Conservation (phyloP, 2,329 filamentous ascomycete species). For the Colletotrichum graminicola region DNA sequence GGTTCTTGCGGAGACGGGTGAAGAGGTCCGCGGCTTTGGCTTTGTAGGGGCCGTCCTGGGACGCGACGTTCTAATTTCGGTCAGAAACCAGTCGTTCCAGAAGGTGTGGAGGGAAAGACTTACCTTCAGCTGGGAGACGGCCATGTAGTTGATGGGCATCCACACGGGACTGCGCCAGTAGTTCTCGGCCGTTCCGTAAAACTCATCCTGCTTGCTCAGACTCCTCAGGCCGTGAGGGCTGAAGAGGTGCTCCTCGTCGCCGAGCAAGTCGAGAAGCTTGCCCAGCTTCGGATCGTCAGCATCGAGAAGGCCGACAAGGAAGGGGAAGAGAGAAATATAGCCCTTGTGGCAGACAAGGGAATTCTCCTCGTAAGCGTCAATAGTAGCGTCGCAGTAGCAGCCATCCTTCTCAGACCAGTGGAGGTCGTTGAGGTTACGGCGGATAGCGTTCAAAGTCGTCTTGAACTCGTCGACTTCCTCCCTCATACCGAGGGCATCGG, state of each 20-base stretch:
- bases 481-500: constrained; percentile 76
- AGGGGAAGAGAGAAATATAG: constrained; percentile 93
- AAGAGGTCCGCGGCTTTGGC: constrained; percentile 80
- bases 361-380: constrained; percentile 95
- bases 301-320: constrained; percentile 84
- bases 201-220: constrained; percentile 83
- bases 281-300: constrained; percentile 81
- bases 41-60: constrained; percentile 75
- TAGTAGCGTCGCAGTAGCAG: constrained; percentile 93
- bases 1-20: constrained; percentile 80
- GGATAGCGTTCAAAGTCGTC: constrained; percentile 80
- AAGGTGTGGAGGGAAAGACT: constrained; percentile 52
- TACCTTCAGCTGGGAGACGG: constrained; percentile 82
- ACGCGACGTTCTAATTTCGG: constrained; percentile 71
- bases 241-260: constrained; percentile 88
- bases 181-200: constrained; percentile 93
- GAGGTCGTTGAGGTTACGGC: constrained; percentile 88
- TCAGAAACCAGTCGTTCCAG: neutral
- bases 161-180: constrained; percentile 97
- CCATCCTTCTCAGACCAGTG: constrained; percentile 89
- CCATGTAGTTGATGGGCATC: constrained; percentile 96
- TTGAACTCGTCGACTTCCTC: constrained; percentile 83
- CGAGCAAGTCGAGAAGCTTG: constrained; percentile 81
- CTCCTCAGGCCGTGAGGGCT: constrained; percentile 90
- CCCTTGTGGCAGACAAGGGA: constrained; percentile 94